Conservation (phyloP, 805 yeast genomes). For the Lachancea thermotolerans region DNA sequence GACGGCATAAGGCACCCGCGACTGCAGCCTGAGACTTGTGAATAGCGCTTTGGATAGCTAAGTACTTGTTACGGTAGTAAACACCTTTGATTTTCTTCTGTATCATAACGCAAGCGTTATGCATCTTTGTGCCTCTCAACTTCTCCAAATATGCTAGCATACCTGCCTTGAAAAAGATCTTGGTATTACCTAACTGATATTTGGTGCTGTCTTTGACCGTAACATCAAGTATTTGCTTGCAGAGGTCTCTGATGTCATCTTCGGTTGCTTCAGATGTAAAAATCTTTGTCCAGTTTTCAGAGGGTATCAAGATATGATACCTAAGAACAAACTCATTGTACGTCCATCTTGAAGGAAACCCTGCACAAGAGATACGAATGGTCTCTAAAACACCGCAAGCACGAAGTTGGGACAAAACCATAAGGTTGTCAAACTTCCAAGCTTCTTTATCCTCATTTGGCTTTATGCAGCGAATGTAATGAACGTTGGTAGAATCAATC, state of each 20-base stretch:
- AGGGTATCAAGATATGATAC: constrained; percentile 74
- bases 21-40: constrained; percentile 50
- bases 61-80: constrained; percentile 54
- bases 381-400: constrained; percentile 99
- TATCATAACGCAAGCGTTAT: constrained; percentile 70
- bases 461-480: constrained; percentile 93
- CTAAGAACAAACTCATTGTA: constrained; percentile 88
- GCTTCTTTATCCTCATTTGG: constrained; percentile 93
- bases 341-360: constrained; percentile 95
- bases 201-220: constrained; percentile 61
- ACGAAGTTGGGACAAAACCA: constrained; percentile 91
- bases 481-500: constrained; percentile 90
- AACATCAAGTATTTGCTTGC: constrained; percentile 56
- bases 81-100: constrained; percentile 75
- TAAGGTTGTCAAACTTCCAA: constrained; percentile 91
- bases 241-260: constrained; percentile 54
- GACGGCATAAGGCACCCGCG: constrained; percentile 59
- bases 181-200: constrained; percentile 87
- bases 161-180: constrained; percentile 94
- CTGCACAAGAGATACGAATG: constrained; percentile 93
- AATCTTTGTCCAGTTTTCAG: constrained; percentile 59
- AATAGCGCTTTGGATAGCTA: constrained; percentile 48
- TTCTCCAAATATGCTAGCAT: constrained; percentile 89
- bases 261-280: constrained; percentile 46
- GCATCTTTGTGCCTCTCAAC: constrained; percentile 70